These are phyloP conservation scores for Orychophragmus violaceus DNA, from an alignment of 345 rosid genomes.

Conservation along the genomic window DNA sequence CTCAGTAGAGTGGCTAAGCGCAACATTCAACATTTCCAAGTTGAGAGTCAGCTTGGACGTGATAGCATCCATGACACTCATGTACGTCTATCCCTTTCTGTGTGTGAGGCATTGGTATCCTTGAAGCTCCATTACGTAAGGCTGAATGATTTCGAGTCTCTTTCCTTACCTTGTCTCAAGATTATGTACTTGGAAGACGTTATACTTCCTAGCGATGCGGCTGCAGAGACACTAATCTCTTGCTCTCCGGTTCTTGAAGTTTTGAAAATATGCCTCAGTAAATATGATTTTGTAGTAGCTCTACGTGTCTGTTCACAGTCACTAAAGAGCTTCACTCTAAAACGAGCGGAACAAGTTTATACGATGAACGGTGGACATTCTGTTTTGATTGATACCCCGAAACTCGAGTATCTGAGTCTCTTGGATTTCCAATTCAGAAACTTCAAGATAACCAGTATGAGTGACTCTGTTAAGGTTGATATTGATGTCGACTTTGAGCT, in stretches of 20 bases:
- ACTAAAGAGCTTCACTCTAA: neutral
- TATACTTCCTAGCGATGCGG: neutral
- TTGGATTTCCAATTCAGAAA: neutral
- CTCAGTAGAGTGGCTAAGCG: neutral
- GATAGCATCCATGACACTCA: neutral
- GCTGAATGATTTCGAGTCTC: neutral
- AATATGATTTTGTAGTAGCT: neutral
- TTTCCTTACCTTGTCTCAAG: slow-evolving; percentile 4
- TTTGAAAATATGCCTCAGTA: neutral
- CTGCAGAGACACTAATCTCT: neutral
- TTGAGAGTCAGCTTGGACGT: neutral
- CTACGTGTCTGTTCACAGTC: neutral
- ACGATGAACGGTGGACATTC: neutral
- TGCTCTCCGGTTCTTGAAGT: slow-evolving; percentile 8
- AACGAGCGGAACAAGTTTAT: neutral
- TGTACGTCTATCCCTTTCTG: neutral
- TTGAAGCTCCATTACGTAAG: neutral
- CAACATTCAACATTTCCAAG: neutral
- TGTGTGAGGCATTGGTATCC: neutral
- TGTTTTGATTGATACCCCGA: neutral
- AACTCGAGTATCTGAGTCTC: neutral
- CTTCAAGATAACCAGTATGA: neutral
- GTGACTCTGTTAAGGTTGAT: slow-evolving; percentile 1
- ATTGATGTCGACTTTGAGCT: neutral
- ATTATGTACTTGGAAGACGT: slow-evolving; percentile 3